Evolutionary conservation across 2,329 filamentous ascomycete genomes (phyloP).

Genomic region (Xylaria digitata): DNA sequence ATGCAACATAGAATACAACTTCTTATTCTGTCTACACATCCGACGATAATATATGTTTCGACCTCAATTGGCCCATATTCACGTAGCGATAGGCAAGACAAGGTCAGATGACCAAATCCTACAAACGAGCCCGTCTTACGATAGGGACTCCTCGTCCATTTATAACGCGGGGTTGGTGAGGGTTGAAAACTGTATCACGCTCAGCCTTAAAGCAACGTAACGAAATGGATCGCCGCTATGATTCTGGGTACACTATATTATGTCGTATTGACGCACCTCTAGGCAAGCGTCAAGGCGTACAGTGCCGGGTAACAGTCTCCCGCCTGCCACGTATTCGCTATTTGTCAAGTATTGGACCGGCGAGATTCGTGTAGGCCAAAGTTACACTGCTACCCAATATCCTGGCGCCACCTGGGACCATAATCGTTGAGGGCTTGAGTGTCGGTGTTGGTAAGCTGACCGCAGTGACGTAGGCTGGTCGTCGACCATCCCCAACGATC

Average conservation of each 20-base stretch:
- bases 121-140: constrained; percentile 4
- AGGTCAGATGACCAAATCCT: constrained; percentile 4
- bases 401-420: not conserved
- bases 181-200: not conserved
- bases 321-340: not conserved
- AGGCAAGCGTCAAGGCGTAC: not conserved
- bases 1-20: not conserved
- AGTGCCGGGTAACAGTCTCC: not conserved
- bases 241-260: not conserved
- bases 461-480: not conserved
- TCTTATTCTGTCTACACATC: not conserved
- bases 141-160: constrained; percentile 8
- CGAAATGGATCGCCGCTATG: not conserved
- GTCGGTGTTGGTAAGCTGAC: constrained; percentile 14
- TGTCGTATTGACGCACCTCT: not conserved
- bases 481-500: not conserved
- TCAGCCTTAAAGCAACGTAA: not conserved
- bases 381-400: not conserved
- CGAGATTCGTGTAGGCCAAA: constrained; percentile 1
- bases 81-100: constrained; percentile 8
- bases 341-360: not conserved
- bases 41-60: not conserved
- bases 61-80: not conserved
- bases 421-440: not conserved
- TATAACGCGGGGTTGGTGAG: constrained; percentile 16